These are phyloP conservation scores for Tylopilus vinaceipallidus DNA, from an alignment of 768 basidiomycete species.

Conservation along the genomic window DNA sequence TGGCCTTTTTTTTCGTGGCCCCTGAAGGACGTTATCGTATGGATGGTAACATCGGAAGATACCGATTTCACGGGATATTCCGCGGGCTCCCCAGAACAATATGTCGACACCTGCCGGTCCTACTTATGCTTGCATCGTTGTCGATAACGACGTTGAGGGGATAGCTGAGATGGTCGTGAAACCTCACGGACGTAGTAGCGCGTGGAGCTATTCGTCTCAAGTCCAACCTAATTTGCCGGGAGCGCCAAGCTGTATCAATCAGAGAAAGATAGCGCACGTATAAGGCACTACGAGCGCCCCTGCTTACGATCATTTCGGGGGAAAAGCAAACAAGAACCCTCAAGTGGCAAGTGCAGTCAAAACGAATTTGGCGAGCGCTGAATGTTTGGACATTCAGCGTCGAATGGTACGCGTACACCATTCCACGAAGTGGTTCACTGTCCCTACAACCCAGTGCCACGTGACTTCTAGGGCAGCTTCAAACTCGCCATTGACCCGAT, in stretches of 20 bases:
- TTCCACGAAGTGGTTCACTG: constrained; percentile 30
- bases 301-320: no score
- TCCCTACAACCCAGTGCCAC: constrained; percentile 51
- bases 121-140: no score
- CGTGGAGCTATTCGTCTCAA: background rate
- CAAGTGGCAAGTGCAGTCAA: background rate
- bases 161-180: background rate
- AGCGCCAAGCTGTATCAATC: background rate
- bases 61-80: no score
- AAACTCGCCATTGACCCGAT: constrained; percentile 62
- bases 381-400: constrained; percentile 9
- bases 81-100: no score
- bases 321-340: background rate
- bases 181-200: background rate
- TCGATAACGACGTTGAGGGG: background rate
- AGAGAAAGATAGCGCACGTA: background rate
- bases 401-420: constrained; percentile 28
- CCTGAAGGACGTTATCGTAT: no score
- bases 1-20: no score
- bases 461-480: constrained; percentile 61
- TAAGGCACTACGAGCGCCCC: no score
- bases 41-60: no score
- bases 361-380: background rate
- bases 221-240: background rate
- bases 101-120: no score